Evolutionary conservation across 495 filamentous ascomycete genomes (phyloP), one percentile per base, ranked within the genome.

Genomic region (Stereocaulon alpinum): DNA sequence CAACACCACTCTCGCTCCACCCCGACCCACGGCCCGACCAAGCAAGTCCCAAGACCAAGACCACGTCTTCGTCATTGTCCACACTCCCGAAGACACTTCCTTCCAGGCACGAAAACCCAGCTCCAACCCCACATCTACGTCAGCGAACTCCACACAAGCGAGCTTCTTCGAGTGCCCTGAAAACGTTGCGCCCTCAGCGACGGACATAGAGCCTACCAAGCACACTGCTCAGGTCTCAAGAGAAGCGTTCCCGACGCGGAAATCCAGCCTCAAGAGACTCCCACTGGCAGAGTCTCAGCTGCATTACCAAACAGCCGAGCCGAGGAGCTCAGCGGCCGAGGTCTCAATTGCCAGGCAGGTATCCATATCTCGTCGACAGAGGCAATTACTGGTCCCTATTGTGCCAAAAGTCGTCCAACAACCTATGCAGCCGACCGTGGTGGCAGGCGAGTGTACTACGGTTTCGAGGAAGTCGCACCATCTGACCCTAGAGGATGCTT

Each of bases 341-440:
- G 70, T 80, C 49, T 81, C 77, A 18, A 82, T 84, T 60, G 80
- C 81, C 3, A 67, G 81, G 11, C 79, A 82, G 64, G 80, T 84
- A 61, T 80, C 76, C 41, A 73, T 84, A 24, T 82, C 80, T 34
- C 65, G 77, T 40, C 74, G 79, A 64, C 80, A 82, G 69, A 70
- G 75, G 1, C 72, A 74, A 64, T 61, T 82, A 49, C 67, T 83
- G 3, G 61, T 65, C 29, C 63, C 61, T 0, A 51, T 61, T 17
- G 48, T 61, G 37, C 54, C 60, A 18, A 60, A 63, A 41, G 48
- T 48, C n/a, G 60, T 55, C 17, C 60, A 29, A 42, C 65, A 61
- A 56, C 61, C 66, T 18, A 49, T 56, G 55, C 61, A 66, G 43
- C 66, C 63, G 14, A 42, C 11, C n/a, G n/a, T 66, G 5, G 58